These are phyloP conservation scores for Vanrija pseudolonga DNA, from an alignment of 1,284 basidiomycete species.

Conservation along the genomic window DNA sequence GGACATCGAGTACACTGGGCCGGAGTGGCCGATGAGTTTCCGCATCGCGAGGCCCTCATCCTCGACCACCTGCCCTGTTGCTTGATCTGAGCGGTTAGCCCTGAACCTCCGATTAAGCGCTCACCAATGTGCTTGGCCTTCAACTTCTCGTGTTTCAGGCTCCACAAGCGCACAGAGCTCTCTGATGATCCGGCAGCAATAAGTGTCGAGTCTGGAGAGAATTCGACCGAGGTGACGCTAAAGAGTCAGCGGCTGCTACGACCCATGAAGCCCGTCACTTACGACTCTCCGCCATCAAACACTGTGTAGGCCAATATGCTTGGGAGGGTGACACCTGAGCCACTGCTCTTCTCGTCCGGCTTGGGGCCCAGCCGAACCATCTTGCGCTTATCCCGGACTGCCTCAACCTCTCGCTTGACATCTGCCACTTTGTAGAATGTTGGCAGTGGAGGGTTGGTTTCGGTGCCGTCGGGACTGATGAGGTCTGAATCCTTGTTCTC, in stretches of 20 bases:
- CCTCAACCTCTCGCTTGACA: constrained; percentile 85
- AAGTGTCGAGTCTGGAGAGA: constrained; percentile 87
- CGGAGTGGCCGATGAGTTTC: constrained; percentile 94
- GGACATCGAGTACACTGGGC: constrained; percentile 88
- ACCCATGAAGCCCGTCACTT: constrained; percentile 32
- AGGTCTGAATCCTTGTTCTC: constrained; percentile 23
- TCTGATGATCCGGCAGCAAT: constrained; percentile 96
- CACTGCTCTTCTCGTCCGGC: constrained; percentile 14
- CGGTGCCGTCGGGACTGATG: constrained; percentile 32
- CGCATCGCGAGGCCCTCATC: constrained; percentile 77
- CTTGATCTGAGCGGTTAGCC: constrained; percentile 22
- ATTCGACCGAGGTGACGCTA: constrained; percentile 80
- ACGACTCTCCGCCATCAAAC: constrained; percentile 88
- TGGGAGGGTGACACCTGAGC: constrained; percentile 55
- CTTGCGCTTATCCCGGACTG: constrained; percentile 82
- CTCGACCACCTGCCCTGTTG: constrained; percentile 51
- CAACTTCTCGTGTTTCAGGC: constrained; percentile 85
- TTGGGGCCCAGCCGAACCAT: constrained; percentile 77
- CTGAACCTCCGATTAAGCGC: constrained; percentile 51
- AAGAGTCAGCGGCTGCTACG: constrained; percentile 1
- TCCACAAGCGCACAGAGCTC: constrained; percentile 94
- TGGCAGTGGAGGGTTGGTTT: constrained; percentile 41
- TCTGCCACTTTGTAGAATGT: constrained; percentile 74
- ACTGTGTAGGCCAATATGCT: constrained; percentile 90
- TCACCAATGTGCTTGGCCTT: constrained; percentile 61